Evolutionary conservation across 305 asterid genomes (phyloP).

Genomic region (Fraxinus dipetala): DNA sequence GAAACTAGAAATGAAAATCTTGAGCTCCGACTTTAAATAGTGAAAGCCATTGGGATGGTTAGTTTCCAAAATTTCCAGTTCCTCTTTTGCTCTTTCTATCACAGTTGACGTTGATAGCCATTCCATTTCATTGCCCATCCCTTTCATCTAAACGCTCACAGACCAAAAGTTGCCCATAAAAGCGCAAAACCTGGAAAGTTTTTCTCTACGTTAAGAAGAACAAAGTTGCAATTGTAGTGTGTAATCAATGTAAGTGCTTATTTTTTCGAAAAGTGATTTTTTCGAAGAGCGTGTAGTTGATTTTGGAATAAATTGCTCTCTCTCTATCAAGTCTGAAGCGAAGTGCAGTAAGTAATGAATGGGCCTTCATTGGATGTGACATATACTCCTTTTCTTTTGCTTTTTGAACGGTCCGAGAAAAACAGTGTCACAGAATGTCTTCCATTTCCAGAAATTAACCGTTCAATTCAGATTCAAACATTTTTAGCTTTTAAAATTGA

Average conservation of each 20-base stretch:
- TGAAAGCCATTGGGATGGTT: slow-evolving; percentile 41
- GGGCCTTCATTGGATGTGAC: slow-evolving; percentile 6
- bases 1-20: slow-evolving; percentile 41
- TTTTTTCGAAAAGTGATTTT: no score
- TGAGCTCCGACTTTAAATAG: slow-evolving; percentile 45
- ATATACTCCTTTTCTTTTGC: neutral
- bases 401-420: neutral
- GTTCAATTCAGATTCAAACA: no score
- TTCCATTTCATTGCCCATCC: slow-evolving; percentile 19
- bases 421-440: no score
- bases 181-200: slow-evolving; percentile 2
- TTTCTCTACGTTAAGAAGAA: neutral
- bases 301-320: no score
- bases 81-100: slow-evolving; percentile 53
- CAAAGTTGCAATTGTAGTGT: neutral
- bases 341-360: neutral
- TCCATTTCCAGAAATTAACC: no score
- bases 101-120: slow-evolving; percentile 11
- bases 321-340: no score
- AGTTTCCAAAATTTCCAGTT: slow-evolving; percentile 51
- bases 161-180: neutral
- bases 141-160: neutral
- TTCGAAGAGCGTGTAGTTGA: no score
- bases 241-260: no score
- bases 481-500: no score